Evolutionary conservation across 1,284 basidiomycete species (phyloP).

Genomic region (Lentinus polychrous): DNA sequence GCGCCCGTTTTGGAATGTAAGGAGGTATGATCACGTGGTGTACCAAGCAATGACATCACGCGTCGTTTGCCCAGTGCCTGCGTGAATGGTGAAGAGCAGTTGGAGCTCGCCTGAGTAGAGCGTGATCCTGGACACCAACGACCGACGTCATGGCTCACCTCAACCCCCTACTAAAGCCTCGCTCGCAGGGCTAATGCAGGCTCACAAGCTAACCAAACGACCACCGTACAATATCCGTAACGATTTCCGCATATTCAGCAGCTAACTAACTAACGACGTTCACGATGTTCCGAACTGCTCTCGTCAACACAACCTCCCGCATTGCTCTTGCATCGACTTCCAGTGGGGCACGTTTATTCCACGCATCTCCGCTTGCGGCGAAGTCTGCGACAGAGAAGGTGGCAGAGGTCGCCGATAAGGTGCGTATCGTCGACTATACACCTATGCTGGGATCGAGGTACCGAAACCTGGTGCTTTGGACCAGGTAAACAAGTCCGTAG

Average conservation of each 20-base stretch:
- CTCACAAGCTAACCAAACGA: too few species aligned
- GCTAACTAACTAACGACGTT: slow-evolving; percentile 1
- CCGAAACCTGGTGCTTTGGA: background rate
- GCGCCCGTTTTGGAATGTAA: too few species aligned
- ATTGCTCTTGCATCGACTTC: slow-evolving; percentile 1
- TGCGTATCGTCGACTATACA: slow-evolving; percentile 21
- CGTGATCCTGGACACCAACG: background rate
- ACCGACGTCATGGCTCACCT: background rate
- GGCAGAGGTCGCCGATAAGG: slow-evolving; percentile 53
- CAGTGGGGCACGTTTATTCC: slow-evolving; percentile 3
- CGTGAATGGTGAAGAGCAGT: too few species aligned
- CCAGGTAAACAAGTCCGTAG: slow-evolving; percentile 58
- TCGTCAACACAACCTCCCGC: background rate
- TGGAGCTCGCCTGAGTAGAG: too few species aligned
- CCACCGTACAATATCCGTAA: background rate
- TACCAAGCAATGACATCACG: too few species aligned
- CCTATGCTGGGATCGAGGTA: background rate
- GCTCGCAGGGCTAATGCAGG: background rate
- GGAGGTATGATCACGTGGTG: too few species aligned
- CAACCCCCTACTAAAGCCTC: background rate
- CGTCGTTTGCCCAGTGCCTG: too few species aligned
- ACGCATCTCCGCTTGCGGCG: slow-evolving; percentile 33
- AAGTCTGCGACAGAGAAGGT: slow-evolving; percentile 59
- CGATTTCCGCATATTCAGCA: background rate
- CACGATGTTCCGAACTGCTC: slow-evolving; percentile 3